These are phyloP conservation scores for Cetradonia linearis DNA, from an alignment of 495 filamentous ascomycete genomes.

Conservation along the genomic window DNA sequence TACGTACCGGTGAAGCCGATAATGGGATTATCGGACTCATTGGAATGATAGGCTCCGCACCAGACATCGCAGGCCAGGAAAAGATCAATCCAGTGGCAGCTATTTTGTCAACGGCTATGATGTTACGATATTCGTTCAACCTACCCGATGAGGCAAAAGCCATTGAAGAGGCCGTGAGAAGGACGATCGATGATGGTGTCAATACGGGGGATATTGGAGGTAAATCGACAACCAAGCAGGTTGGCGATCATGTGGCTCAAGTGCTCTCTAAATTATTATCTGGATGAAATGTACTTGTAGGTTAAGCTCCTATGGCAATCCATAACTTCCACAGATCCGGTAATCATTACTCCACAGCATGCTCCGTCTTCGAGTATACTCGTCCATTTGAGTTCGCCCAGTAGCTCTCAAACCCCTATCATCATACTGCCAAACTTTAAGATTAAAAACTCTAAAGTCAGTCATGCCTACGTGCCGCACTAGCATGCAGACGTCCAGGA, in stretches of 20 bases:
- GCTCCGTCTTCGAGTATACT: background rate
- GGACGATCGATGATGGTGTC: constrained; percentile 62
- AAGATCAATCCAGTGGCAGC: constrained; percentile 65
- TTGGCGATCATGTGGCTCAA: constrained; percentile 71
- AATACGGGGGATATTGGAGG: constrained; percentile 76
- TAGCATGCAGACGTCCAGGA: background rate
- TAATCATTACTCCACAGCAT: background rate
- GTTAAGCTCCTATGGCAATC: constrained; percentile 9
- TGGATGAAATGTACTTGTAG: background rate
- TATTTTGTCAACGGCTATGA: constrained; percentile 65
- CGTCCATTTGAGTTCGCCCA: background rate
- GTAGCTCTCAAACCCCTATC: background rate
- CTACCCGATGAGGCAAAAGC: constrained; percentile 60
- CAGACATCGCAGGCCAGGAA: constrained; percentile 74
- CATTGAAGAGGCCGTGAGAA: constrained; percentile 72
- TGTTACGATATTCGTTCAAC: constrained; percentile 81
- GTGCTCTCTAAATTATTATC: constrained; percentile 50
- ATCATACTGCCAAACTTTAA: background rate
- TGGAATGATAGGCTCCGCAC: constrained; percentile 43
- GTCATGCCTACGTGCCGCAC: background rate
- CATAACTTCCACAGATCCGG: background rate
- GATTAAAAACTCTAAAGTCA: background rate
- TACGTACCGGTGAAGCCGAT: constrained; percentile 1
- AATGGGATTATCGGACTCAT: background rate
- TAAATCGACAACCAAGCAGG: constrained; percentile 55